Evolutionary conservation across 495 filamentous ascomycete genomes (phyloP).

Genomic region (Neurospora sp.): DNA sequence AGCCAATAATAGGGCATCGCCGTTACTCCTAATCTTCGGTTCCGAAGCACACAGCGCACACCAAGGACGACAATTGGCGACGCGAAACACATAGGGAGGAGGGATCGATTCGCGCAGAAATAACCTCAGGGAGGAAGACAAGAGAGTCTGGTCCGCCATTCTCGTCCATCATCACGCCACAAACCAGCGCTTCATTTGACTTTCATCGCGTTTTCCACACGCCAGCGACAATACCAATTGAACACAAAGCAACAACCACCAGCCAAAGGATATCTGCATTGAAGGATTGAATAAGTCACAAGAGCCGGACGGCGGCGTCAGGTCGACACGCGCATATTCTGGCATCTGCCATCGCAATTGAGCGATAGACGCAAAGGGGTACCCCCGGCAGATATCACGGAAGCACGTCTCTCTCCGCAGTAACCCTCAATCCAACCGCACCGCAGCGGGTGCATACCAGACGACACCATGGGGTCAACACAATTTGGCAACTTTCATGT

Average conservation of each 20-base stretch:
- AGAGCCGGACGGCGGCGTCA: not conserved
- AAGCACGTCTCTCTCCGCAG: not conserved
- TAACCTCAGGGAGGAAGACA: not conserved
- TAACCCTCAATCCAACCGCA: not conserved
- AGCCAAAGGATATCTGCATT: not conserved
- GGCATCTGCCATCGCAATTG: not conserved
- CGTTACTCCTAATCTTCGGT: not conserved
- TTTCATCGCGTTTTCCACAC: not conserved
- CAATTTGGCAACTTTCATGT: constrained; percentile 89
- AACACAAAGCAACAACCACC: not conserved
- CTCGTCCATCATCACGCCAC: not conserved
- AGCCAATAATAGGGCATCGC: not conserved
- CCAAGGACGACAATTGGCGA: not conserved
- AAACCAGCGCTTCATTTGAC: not conserved
- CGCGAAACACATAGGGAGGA: not conserved
- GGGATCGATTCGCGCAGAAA: not conserved
- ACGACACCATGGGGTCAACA: constrained; percentile 46
- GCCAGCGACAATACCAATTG: not conserved
- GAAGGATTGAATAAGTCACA: not conserved
- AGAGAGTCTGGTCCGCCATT: not conserved
- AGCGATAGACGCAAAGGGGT: not conserved
- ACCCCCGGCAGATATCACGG: not conserved
- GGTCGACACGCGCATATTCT: not conserved
- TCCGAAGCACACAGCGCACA: not conserved
- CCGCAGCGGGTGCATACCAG: constrained; percentile 15